Evolutionary conservation across 148 eudicot genomes (phyloP).

Genomic region (Polygonum maritimum): DNA sequence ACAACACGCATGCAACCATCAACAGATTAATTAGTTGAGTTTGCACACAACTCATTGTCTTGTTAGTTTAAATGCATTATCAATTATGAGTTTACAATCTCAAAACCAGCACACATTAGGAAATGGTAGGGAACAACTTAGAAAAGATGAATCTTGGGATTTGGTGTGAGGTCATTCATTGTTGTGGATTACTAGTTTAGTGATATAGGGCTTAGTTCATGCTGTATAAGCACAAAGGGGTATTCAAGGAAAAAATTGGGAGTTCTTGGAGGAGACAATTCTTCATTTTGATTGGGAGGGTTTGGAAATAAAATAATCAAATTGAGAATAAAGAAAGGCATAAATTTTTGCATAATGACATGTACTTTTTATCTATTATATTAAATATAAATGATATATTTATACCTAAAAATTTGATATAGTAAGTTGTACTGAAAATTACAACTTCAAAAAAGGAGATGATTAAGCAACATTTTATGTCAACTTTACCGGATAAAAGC

Average conservation of each 20-base stretch:
- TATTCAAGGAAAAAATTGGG: not conserved
- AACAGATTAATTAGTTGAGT: not conserved
- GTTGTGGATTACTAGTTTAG: not conserved
- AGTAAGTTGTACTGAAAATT: too few species aligned
- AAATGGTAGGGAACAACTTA: not conserved
- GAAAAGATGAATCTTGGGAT: not conserved
- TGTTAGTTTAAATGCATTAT: constrained; percentile 5
- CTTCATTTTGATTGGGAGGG: not conserved
- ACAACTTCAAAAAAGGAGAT: too few species aligned
- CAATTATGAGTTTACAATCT: constrained; percentile 26
- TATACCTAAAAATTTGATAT: too few species aligned
- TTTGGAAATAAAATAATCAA: too few species aligned
- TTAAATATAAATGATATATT: too few species aligned
- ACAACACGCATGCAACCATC: not conserved
- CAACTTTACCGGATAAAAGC: too few species aligned
- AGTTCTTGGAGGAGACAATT: not conserved
- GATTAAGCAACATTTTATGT: too few species aligned
- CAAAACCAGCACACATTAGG: constrained; percentile 3
- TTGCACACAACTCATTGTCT: constrained; percentile 16
- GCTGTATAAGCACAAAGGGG: not conserved
- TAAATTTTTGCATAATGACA: too few species aligned
- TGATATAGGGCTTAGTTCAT: not conserved
- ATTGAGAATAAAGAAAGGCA: too few species aligned
- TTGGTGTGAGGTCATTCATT: not conserved
- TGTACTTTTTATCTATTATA: too few species aligned